Evolutionary conservation across 192 early-diverging fungal species (phyloP).

Genomic region (Coemansia sp.): DNA sequence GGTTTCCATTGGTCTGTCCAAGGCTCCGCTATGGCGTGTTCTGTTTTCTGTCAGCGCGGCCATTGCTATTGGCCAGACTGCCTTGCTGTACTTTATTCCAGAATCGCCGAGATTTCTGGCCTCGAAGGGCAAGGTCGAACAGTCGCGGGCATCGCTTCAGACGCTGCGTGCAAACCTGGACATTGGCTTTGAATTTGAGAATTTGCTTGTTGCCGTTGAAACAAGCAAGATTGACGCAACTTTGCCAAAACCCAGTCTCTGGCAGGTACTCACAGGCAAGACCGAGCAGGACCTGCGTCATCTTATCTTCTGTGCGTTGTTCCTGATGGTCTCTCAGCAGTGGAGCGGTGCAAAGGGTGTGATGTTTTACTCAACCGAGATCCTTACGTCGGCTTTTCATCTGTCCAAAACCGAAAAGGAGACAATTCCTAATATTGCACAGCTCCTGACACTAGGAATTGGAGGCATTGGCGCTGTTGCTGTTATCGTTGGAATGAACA

Average conservation of each 20-base stretch:
- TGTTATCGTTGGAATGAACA: slow-evolving; percentile 67
- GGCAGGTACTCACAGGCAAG: slow-evolving; percentile 47
- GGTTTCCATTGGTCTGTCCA: slow-evolving; percentile 64
- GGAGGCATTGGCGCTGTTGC: slow-evolving; percentile 72
- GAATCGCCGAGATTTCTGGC: slow-evolving; percentile 75
- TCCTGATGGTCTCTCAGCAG: slow-evolving; percentile 81
- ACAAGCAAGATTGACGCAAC: slow-evolving; percentile 16
- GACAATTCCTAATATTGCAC: slow-evolving; percentile 59
- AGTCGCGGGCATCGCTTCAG: slow-evolving; percentile 57
- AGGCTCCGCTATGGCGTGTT: slow-evolving; percentile 66
- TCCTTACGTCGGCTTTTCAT: slow-evolving; percentile 62
- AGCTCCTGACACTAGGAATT: slow-evolving; percentile 76
- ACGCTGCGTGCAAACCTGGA: slow-evolving; percentile 56
- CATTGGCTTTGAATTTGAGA: slow-evolving; percentile 60
- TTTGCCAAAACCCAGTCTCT: slow-evolving; percentile 30
- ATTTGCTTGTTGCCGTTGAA: slow-evolving; percentile 55
- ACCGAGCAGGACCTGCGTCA: slow-evolving; percentile 59
- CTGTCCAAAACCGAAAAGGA: slow-evolving; percentile 34
- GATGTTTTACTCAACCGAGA: slow-evolving; percentile 80
- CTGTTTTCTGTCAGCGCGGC: slow-evolving; percentile 65
- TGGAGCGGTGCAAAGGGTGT: slow-evolving; percentile 90
- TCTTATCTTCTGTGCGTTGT: slow-evolving; percentile 63
- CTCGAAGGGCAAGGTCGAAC: slow-evolving; percentile 58
- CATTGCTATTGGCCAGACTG: slow-evolving; percentile 63
- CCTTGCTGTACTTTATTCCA: slow-evolving; percentile 70